Evolutionary conservation across 2,329 filamentous ascomycete genomes (phyloP).

Genomic region (Aurifilum marmelostoma): DNA sequence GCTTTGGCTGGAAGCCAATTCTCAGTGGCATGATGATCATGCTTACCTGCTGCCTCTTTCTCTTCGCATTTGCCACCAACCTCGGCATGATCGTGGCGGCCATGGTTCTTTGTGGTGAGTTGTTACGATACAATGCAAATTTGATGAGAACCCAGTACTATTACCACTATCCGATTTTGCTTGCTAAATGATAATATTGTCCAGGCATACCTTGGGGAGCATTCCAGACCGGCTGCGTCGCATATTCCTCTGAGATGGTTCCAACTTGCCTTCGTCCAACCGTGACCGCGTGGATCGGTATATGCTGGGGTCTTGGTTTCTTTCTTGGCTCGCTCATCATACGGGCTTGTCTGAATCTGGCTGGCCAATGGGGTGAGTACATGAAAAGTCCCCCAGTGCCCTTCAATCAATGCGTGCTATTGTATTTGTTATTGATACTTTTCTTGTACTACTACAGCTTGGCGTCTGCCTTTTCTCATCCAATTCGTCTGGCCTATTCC

Average conservation of each 20-base stretch:
- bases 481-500: conserved; percentile 17
- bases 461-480: conserved; percentile 12
- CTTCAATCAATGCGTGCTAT: too few relatives aligned
- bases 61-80: conserved; percentile 5
- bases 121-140: too few relatives aligned
- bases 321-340: conserved; percentile 1
- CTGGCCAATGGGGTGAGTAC: conserved; percentile 5
- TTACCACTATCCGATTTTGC: neutral
- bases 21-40: conserved; percentile 13
- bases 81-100: conserved; percentile 12
- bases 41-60: neutral
- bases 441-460: neutral
- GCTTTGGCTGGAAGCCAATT: conserved; percentile 10
- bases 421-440: too few relatives aligned
- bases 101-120: conserved; percentile 13
- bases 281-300: conserved; percentile 11
- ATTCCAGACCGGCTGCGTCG: conserved; percentile 10
- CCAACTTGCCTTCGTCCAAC: conserved; percentile 10
- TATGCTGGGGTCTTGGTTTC: conserved; percentile 14
- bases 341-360: neutral
- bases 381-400: too few relatives aligned
- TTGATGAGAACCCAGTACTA: too few relatives aligned
- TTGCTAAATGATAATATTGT: too few relatives aligned
- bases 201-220: conserved; percentile 12
- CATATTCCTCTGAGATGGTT: conserved; percentile 13